Evolutionary conservation across 768 basidiomycete species (phyloP), one percentile per base, ranked within the genome.

Genomic region (Russula virescens): DNA sequence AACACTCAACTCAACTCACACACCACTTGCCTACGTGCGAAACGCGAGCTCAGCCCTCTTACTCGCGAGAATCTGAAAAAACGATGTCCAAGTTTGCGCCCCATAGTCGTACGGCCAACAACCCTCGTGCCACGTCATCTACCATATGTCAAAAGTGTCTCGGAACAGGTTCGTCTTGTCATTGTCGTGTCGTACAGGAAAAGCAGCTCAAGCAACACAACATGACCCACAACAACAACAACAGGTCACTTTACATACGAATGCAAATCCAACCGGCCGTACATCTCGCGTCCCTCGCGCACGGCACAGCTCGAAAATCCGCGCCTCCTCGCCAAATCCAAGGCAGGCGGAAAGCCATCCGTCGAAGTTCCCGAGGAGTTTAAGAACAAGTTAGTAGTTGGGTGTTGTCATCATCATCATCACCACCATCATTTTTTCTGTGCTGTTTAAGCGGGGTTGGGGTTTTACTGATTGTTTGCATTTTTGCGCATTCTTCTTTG

Each of bases 341-440:
- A 83, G 72, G 76, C 79, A 0, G 83, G 86, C 9, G 87, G 87
- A 11, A 85, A 86, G 67, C 91, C 92, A 4, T 84, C 84, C 19
- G 86, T 91, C 0, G 90, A 92, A 64, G 83, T 94, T 13, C 94
- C 94, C 5, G 93, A 94, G 64, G 94, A 97, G 73, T 95, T 97
- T 75, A 92, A 85, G 78, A 81, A 75, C 64, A 86, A 87, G 90
- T 91, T 59, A 40, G 85, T n/a, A n/a, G n/a, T n/a, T n/a, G n/a
- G n/a, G n/a, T 78, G 10, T 63, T 11, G 23, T 23, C n/a, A 2
- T 16, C n/a, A n/a, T n/a, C n/a, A n/a, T n/a, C n/a, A n/a, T n/a
- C n/a, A n/a, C n/a, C n/a, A n/a, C n/a, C n/a, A n/a, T n/a, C n/a
- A n/a, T n/a, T n/a, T 28, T 43, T 42, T n/a, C 16, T 21, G 1